Evolutionary conservation across 2,329 filamentous ascomycete genomes (phyloP), one percentile per base, ranked within the genome.

Genomic region (Colletotrichum lindemuthianum): DNA sequence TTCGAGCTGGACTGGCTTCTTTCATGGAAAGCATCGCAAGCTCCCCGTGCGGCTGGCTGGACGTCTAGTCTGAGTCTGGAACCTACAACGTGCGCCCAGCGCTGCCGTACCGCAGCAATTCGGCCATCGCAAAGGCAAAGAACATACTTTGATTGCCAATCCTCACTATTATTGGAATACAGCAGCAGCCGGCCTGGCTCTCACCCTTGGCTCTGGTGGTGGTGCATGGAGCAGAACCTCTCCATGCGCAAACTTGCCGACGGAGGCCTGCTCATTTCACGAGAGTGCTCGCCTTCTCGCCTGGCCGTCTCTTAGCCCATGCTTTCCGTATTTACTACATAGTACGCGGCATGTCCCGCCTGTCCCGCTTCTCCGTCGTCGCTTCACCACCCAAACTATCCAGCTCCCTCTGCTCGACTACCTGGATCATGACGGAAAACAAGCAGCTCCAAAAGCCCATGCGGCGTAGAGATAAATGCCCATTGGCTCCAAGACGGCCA

Each of bases 141-240:
- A 32, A 12, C 47, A 43, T 39, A 33, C 11, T 15, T 8, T 44
- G 50, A 44, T 24, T 32, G n/a, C 39, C 11, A 57, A 59, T 43
- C 47, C 32, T 63, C 60, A 65, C 61, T 65, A 65, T 61, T 65
- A 65, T 61, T 65, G 61, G 40, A 39, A 65, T 12, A 39, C 13
- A 57, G 63, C 58, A 65, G 58, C 44, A 40, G 40, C 44, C 50
- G 55, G 45, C 45, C 41, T 15, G 36, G 13, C 48, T 6, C 39
- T 57, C 59, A 32, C 11, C 16, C 36, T 47, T 58, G 55, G 57
- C 61, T 40, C 40, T 65, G 50, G 40, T 55, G 45, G 15, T 60
- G 41, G 61, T 48, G 48, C 15, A 48, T 15, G 41, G 44, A 37
- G 41, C 51, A 24, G 37, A 41, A 16, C 8, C 60, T 40, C 36